phyloP scores from a whole-genome alignment of 345 rosid species.

The Arabis alpina region DNA sequence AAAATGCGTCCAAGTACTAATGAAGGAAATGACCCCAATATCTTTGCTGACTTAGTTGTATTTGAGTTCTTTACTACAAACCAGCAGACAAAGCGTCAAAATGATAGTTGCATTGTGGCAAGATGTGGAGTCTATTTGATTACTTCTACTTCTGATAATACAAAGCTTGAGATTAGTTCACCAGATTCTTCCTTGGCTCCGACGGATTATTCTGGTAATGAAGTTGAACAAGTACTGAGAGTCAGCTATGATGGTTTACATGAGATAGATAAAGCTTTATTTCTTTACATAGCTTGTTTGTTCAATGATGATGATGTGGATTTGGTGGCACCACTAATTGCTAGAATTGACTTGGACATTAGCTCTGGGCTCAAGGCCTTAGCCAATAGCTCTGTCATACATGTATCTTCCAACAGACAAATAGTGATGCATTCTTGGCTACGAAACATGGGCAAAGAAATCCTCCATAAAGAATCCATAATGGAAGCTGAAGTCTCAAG shows the following conservation, averaged over 20 bases:
- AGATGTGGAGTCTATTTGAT: constrained; percentile 7
- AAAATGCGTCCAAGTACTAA: not conserved
- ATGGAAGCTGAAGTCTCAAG: constrained; percentile 2
- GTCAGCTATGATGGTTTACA: not conserved
- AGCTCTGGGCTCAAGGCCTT: constrained; percentile 2
- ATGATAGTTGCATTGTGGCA: constrained; percentile 1
- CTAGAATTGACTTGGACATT: constrained; percentile 3
- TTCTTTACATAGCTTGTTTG: constrained; percentile 18
- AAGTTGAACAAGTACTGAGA: not conserved
- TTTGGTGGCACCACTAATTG: not conserved
- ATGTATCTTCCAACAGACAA: constrained; percentile 1
- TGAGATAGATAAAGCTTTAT: not conserved
- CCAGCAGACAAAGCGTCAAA: not conserved
- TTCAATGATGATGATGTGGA: constrained; percentile 11
- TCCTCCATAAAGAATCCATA: no score
- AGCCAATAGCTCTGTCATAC: constrained; percentile 15
- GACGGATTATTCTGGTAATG: not conserved
- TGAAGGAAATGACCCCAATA: not conserved
- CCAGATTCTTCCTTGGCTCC: not conserved
- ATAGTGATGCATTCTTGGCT: not conserved
- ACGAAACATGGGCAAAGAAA: not conserved
- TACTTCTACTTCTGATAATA: not conserved
- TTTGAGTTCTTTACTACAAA: constrained; percentile 4
- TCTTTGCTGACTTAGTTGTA: constrained; percentile 21
- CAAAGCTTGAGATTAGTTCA: not conserved